phyloP scores from a whole-genome alignment of 2,329 filamentous ascomycete species.

The Thielaviopsis punctulata region DNA sequence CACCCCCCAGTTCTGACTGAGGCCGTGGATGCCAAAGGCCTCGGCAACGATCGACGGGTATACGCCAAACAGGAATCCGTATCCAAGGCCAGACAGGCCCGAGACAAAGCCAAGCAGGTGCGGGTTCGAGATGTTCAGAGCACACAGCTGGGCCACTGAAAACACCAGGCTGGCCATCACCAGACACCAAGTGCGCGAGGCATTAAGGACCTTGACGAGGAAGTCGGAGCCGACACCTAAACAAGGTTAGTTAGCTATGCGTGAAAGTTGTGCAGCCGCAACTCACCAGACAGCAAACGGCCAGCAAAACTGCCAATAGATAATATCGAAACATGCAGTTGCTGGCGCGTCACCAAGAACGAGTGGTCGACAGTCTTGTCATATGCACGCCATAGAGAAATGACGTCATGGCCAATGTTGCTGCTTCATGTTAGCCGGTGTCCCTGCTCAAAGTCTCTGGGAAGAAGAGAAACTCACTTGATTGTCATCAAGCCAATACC shows the following conservation, averaged over 20 bases:
- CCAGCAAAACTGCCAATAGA: constrained; percentile 76
- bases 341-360: constrained; percentile 65
- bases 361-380: constrained; percentile 54
- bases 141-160: constrained; percentile 59
- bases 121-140: constrained; percentile 59
- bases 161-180: constrained; percentile 65
- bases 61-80: constrained; percentile 87
- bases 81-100: constrained; percentile 68
- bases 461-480: constrained; percentile 46
- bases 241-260: not conserved
- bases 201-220: constrained; percentile 62
- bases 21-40: constrained; percentile 72
- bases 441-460: not conserved
- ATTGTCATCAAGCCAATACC: constrained; percentile 97
- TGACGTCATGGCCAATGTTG: constrained; percentile 84
- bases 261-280: not conserved
- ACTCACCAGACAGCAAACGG: constrained; percentile 55
- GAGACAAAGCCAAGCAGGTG: constrained; percentile 63
- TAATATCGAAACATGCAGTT: constrained; percentile 87
- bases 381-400: constrained; percentile 75
- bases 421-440: constrained; percentile 26
- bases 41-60: constrained; percentile 82
- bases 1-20: constrained; percentile 91
- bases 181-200: constrained; percentile 82
- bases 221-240: constrained; percentile 77